Evolutionary conservation across 176 grass and related monocot species (phyloP).

Genomic region (Melocanna baccifera): DNA sequence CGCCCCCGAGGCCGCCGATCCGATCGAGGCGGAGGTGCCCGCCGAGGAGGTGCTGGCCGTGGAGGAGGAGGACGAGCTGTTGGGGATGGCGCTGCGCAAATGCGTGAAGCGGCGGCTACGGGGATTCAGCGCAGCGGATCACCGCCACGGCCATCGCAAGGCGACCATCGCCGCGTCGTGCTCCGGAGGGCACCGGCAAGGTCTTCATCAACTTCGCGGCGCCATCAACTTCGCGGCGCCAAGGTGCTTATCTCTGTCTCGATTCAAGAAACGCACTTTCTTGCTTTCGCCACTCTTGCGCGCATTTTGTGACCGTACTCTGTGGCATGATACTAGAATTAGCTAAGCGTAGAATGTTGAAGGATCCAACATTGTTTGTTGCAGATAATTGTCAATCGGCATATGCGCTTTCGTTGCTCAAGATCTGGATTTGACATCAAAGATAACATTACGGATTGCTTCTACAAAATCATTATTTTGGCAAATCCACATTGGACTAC

Average conservation of each 20-base stretch:
- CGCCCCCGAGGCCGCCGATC: conserved; percentile 25
- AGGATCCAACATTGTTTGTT: not conserved
- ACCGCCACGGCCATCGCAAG: conserved; percentile 90
- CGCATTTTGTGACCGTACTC: not conserved
- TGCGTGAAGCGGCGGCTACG: conserved; percentile 86
- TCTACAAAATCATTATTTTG: not conserved
- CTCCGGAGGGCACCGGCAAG: conserved; percentile 87
- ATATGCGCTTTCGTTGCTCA: not conserved
- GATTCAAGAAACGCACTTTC: not conserved
- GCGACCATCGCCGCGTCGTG: conserved; percentile 81
- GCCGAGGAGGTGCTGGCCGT: conserved; percentile 21
- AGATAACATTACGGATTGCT: not conserved
- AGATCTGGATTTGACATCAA: not conserved
- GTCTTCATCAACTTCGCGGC: conserved; percentile 95
- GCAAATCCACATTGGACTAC: not conserved
- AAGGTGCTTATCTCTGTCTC: conserved; percentile 42
- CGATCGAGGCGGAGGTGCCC: conserved; percentile 18
- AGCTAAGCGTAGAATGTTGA: not conserved
- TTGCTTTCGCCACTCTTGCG: not conserved
- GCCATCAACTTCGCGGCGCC: conserved; percentile 43
- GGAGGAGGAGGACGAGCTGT: conserved; percentile 35
- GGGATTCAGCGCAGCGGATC: conserved; percentile 85
- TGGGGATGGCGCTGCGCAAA: conserved; percentile 45
- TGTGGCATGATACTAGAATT: not conserved
- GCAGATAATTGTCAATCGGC: not conserved